phyloP scores from a whole-genome alignment of 768 basidiomycete genomes.

The Phanerochaete sordida region DNA sequence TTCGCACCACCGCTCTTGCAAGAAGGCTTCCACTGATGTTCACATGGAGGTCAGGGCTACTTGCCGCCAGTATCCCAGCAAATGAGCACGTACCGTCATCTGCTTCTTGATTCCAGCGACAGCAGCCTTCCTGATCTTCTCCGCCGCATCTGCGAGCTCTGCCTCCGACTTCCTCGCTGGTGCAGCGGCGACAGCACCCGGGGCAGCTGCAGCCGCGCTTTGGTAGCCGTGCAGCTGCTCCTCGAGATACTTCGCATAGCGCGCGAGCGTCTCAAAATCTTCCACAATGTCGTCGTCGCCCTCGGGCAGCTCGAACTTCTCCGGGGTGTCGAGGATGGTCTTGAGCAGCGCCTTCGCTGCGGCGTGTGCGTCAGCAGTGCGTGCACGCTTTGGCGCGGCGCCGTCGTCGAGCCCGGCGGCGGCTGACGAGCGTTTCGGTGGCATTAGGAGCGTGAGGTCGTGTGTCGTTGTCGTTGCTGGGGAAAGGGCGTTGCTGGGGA shows the following conservation, averaged over 20 bases:
- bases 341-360: conserved; percentile 34
- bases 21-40: conserved; percentile 51
- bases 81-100: conserved; percentile 34
- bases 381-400: conserved; percentile 26
- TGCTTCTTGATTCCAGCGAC: conserved; percentile 49
- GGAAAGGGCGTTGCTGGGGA: background rate
- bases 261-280: conserved; percentile 28
- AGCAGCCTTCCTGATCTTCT: conserved; percentile 41
- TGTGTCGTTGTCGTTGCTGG: too few species aligned
- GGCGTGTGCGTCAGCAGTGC: conserved; percentile 21
- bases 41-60: background rate
- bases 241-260: conserved; percentile 31
- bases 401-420: conserved; percentile 17
- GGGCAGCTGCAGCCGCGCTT: background rate
- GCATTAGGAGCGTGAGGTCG: too few species aligned
- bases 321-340: conserved; percentile 34
- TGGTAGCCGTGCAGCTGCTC: conserved; percentile 1
- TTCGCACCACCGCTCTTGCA: conserved; percentile 44
- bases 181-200: background rate
- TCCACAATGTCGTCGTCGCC: conserved; percentile 29
- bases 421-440: conserved; percentile 36
- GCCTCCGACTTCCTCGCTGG: conserved; percentile 28
- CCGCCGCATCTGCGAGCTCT: conserved; percentile 38
- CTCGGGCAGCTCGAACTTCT: conserved; percentile 33
- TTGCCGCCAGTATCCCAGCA: background rate